phyloP scores from a whole-genome alignment of 2,329 filamentous ascomycete genomes.

The Colletotrichum sp. region DNA sequence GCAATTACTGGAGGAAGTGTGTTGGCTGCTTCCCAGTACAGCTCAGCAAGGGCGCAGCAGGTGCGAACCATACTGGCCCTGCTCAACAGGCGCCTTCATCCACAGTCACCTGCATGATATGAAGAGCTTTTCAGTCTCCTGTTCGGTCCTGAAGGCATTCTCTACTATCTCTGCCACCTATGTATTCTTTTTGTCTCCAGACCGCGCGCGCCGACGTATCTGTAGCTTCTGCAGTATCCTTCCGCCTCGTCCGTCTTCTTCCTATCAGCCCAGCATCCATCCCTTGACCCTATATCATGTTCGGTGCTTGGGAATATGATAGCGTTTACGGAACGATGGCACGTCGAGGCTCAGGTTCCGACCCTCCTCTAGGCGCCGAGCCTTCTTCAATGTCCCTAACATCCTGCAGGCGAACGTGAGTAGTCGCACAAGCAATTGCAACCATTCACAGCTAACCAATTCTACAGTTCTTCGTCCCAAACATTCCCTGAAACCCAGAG shows the following conservation, averaged over 20 bases:
- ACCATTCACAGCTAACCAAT: background rate
- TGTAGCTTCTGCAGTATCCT: background rate
- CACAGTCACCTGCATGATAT: background rate
- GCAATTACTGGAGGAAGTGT: background rate
- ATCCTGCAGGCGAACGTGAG: background rate
- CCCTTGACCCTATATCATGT: background rate
- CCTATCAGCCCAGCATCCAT: background rate
- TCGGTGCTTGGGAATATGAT: background rate
- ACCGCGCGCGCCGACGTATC: background rate
- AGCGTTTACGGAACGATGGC: background rate
- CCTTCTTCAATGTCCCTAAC: background rate
- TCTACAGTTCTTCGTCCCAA: background rate
- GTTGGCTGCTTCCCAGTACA: background rate
- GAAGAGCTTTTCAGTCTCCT: background rate
- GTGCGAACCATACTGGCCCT: background rate
- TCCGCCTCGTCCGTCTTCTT: background rate
- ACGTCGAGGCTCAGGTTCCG: background rate
- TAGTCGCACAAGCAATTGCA: background rate
- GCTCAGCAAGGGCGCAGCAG: background rate
- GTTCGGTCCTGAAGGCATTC: background rate
- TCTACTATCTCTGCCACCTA: background rate
- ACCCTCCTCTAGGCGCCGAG: background rate
- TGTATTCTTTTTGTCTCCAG: background rate
- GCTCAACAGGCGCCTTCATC: background rate
- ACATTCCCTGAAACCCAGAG: background rate